Conservation (phyloP, 139 green algal genomes). For the Pleodorina starrii region DNA sequence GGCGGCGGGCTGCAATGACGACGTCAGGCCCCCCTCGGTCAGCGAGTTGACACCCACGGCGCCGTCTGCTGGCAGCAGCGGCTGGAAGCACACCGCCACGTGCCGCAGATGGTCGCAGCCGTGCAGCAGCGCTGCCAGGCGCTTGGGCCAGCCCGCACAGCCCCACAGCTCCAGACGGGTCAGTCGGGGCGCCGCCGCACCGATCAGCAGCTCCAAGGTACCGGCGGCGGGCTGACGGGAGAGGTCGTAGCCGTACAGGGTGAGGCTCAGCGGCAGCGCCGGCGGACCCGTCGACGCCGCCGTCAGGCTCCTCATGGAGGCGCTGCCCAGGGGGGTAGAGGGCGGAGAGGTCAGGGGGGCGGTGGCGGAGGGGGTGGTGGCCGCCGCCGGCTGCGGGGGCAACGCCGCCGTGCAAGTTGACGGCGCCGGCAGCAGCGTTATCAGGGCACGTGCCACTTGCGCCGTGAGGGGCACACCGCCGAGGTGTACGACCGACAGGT, state of each 20-base stretch:
- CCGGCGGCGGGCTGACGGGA: background rate
- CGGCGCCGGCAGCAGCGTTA: background rate
- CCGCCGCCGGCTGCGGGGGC: background rate
- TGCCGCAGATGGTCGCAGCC: background rate
- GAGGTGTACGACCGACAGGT: background rate
- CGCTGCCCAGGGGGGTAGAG: too few relatives aligned
- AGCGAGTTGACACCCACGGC: background rate
- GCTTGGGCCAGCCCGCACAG: slow-evolving; percentile 17
- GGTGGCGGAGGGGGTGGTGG: background rate
- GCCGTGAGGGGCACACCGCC: background rate
- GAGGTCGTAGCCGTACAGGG: slow-evolving; percentile 26
- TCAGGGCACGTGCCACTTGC: background rate
- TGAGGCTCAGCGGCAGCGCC: background rate
- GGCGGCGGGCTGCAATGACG: background rate
- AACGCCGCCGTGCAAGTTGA: too few relatives aligned
- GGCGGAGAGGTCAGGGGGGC: background rate
- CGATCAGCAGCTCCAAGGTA: background rate
- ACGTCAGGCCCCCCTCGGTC: background rate
- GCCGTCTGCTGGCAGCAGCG: background rate
- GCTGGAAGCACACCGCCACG: background rate
- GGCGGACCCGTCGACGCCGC: background rate
- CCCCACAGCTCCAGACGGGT: background rate
- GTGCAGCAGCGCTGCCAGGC: background rate
- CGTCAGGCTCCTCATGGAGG: background rate
- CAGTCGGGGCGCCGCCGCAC: background rate